These are phyloP conservation scores for Rhodotorula sp. DNA, from an alignment of 1,284 basidiomycete genomes.

Conservation along the genomic window DNA sequence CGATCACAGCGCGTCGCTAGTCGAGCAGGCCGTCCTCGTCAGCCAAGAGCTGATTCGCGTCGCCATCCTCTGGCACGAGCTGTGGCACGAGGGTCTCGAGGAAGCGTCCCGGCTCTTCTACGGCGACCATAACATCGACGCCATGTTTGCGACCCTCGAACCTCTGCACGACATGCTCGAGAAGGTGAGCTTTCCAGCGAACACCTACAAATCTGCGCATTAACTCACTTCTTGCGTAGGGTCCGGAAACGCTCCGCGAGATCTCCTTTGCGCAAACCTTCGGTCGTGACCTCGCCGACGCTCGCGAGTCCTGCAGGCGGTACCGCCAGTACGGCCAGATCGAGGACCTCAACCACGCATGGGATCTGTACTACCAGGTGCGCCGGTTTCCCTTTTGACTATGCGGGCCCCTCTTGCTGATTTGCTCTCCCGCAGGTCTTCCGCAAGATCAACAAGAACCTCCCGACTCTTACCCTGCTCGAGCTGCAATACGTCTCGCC, in stretches of 20 bases:
- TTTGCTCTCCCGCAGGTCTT: slow-evolving; percentile 64
- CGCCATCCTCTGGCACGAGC: slow-evolving; percentile 97
- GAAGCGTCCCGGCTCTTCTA: slow-evolving; percentile 97
- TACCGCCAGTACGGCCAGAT: slow-evolving; percentile 85
- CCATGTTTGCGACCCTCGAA: slow-evolving; percentile 93
- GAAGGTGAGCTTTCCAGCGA: slow-evolving; percentile 56
- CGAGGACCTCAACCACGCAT: slow-evolving; percentile 93
- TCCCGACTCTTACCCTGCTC: slow-evolving; percentile 83
- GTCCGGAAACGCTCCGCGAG: slow-evolving; percentile 89
- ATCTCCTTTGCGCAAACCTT: slow-evolving; percentile 94
- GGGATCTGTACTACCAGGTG: slow-evolving; percentile 94
- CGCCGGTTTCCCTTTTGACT: slow-evolving; percentile 47
- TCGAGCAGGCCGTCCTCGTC: slow-evolving; percentile 88
- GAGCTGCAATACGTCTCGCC: slow-evolving; percentile 98
- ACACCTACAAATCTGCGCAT: too few relatives aligned
- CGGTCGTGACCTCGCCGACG: slow-evolving; percentile 88
- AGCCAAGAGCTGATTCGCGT: slow-evolving; percentile 95
- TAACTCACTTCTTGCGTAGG: slow-evolving; percentile 54
- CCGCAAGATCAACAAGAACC: slow-evolving; percentile 92
- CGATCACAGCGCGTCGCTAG: slow-evolving; percentile 84
- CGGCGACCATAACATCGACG: slow-evolving; percentile 97
- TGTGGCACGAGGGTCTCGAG: slow-evolving; percentile 98
- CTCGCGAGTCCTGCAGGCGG: slow-evolving; percentile 84
- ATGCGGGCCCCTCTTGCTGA: too few relatives aligned
- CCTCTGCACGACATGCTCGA: slow-evolving; percentile 93